Base-by-base conservation (phyloP, 495 filamentous ascomycete species). In the Jackrogersella multiformis region DNA sequence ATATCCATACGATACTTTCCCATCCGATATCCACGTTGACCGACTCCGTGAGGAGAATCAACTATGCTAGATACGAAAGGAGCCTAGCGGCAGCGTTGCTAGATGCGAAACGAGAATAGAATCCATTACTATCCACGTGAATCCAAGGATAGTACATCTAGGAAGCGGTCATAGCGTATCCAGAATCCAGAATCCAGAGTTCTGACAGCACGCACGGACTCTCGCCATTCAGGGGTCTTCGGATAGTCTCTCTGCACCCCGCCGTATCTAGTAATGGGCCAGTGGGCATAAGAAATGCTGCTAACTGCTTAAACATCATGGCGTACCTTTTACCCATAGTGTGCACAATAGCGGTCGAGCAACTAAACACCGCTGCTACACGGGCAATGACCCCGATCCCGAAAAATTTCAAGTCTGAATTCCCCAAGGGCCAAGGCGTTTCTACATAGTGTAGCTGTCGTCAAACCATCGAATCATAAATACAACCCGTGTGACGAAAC, bases 111-210 rank as follows among this genome's bases (percentile, higher is more conserved):
- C 36, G 42, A 53, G 61, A 60, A 62, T 61, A 38, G 55, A 55
- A 61, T 52, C 28, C 48, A 54, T 55, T 45, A 39, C 30, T n/a
- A 6, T 32, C 65, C 67, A 70, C 67, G 67, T 70, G 67, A 39
- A 35, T 32, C 39, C 67, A 70, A 61, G 67, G 67, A 70, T 69
- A 42, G 10, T 5, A 21, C 44, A 32, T 39, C 24, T 36, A 35
- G 36, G 44, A 23, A 48, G 61, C 36, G 67, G 61, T 65, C 61
- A 70, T 57, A 70, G 61, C 61, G 66, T 65, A 20, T 41, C 36
- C 49, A 39, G 39, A 45, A 53, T 36, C 54, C 46, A 58, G 36
- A 52, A n/a, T n/a, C n/a, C n/a, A n/a, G n/a, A 1, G 34, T 56
- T 41, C 44, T 62, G 52, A 42, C 30, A 35, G 24, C 18, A 12